Conservation (phyloP, 257 asterid species). For the Solanum ahanhuiri region DNA sequence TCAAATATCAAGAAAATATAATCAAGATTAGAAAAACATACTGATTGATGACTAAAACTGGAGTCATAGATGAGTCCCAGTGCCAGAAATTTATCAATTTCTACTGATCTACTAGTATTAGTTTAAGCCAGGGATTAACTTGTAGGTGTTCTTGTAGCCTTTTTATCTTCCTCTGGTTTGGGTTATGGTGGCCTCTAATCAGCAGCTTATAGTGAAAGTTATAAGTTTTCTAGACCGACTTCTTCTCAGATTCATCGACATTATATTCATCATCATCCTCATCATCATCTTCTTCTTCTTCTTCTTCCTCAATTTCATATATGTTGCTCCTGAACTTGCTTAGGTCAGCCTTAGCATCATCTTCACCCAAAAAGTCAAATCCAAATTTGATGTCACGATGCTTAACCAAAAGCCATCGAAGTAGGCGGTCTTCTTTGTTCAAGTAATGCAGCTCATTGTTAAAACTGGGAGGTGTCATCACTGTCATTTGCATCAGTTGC, state of each 20-base stretch:
- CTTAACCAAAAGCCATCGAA: constrained; percentile 75
- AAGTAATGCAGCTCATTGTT: constrained; percentile 64
- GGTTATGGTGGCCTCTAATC: neutral
- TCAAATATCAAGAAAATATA: neutral
- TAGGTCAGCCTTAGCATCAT: constrained; percentile 3
- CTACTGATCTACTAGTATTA: neutral
- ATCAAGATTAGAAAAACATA: neutral
- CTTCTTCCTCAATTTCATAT: neutral
- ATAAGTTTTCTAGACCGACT: neutral
- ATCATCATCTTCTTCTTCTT: neutral
- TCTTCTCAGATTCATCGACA: neutral
- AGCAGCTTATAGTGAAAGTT: neutral
- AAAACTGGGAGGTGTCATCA: constrained; percentile 87
- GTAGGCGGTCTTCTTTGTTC: constrained; percentile 77
- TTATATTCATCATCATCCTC: neutral
- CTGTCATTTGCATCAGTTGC: constrained; percentile 57
- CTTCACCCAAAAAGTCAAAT: constrained; percentile 9
- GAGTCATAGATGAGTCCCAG: neutral
- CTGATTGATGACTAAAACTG: neutral
- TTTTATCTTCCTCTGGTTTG: neutral
- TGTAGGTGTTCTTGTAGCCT: neutral
- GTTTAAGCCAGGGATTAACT: neutral
- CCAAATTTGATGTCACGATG: constrained; percentile 44
- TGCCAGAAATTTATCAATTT: neutral
- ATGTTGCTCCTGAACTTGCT: neutral